These are phyloP conservation scores for Blastobotrys petasosporus DNA, from an alignment of 1,139 yeast species.

Conservation along the genomic window DNA sequence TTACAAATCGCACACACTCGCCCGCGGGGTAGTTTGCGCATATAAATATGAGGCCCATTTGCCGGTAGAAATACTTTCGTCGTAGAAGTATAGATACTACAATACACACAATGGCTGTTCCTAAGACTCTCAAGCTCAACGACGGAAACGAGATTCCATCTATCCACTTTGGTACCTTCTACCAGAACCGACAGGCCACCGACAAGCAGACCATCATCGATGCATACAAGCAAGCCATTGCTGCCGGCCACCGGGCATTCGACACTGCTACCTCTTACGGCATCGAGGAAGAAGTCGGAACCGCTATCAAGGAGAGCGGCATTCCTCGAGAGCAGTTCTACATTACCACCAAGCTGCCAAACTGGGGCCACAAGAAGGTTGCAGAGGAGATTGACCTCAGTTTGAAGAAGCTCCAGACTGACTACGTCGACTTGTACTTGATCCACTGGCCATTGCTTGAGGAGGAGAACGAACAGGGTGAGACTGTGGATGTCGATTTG, in stretches of 20 bases:
- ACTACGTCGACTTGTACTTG: constrained; percentile 75
- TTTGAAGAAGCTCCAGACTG: constrained; percentile 58
- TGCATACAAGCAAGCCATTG: too few relatives aligned
- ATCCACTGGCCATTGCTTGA: constrained; percentile 79
- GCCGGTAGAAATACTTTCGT: too few relatives aligned
- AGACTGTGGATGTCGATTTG: constrained; percentile 36
- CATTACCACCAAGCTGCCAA: constrained; percentile 47
- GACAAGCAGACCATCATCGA: too few relatives aligned
- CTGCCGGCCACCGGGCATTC: constrained; percentile 20
- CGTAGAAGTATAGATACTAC: too few relatives aligned
- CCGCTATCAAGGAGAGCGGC: constrained; percentile 45
- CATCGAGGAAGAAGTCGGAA: constrained; percentile 58
- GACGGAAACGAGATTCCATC: too few relatives aligned
- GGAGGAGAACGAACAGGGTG: constrained; percentile 32
- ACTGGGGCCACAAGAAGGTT: constrained; percentile 49
- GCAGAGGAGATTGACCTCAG: constrained; percentile 55
- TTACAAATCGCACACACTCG: too few relatives aligned
- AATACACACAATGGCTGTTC: too few relatives aligned
- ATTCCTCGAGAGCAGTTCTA: constrained; percentile 47
- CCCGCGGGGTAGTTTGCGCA: too few relatives aligned
- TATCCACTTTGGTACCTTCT: too few relatives aligned
- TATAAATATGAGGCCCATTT: too few relatives aligned
- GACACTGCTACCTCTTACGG: constrained; percentile 62
- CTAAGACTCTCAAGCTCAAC: too few relatives aligned
- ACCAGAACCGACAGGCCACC: too few relatives aligned